Base-by-base conservation (phyloP, 305 asterid species). In the Fraxinus latifolia region DNA sequence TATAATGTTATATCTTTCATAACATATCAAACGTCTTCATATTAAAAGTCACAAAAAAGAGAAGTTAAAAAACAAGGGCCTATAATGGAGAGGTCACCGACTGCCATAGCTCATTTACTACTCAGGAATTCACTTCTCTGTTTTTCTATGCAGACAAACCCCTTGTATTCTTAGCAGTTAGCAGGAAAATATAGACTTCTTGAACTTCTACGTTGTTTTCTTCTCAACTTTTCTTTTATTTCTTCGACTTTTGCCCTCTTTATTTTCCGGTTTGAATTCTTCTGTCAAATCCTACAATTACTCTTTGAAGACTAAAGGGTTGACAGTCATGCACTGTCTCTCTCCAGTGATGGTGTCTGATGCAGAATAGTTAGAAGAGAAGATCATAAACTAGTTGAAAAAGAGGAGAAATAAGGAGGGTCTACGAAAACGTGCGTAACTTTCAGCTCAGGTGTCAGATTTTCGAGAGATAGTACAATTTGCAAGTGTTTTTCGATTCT, bases 21-120 rank as follows among this genome's bases (percentile, higher is more conserved):
- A 42, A 32, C 31, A 74, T 32, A 34, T 36, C 47, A 15, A 33
- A 37, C 12, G 37, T n/a, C 79, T 37, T 36, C 15, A 67, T 5
- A 29, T 9, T 44, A 44, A 44, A 31, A 19, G 55, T 15, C 47
- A 17, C 3, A 33, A 47, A 74, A 53, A 31, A 14, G 27, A 12
- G 62, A 21, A 7, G 58, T 47, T 47, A 47, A 58, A 58, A 36
- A 23, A 9, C 33, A 14, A 25, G 34, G 37, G 3, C 5, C 44
- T 7, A 53, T 36, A 73, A 86, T 88, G 92, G 94, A 87, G 25
- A 72, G 19, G 80, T 87, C 90, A 17, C 75, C 87, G 4, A 65
- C 89, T 83, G 39, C 92, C 91, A 75, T 92, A 50, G 86, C 92
- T 50, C 92, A 93, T n/a, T 25, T 90, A 76, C 87, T 92, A 77